These are phyloP conservation scores for Mucor piriformis DNA, from an alignment of 371 early-diverging fungal genomes.

Conservation along the genomic window DNA sequence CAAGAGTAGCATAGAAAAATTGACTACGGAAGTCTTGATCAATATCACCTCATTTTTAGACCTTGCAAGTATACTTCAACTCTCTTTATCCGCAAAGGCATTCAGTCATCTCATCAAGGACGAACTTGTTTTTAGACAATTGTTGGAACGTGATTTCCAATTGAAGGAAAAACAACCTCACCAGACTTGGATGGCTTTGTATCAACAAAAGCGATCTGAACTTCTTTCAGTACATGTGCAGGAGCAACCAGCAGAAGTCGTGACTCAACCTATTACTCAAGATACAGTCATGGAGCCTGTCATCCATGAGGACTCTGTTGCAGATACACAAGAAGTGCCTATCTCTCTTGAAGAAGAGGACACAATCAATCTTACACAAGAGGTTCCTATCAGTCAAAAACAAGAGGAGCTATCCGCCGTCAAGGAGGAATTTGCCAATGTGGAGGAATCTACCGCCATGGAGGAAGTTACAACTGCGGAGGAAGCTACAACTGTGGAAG, in stretches of 20 bases:
- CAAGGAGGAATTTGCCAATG: too few relatives aligned
- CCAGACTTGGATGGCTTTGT: conserved; percentile 30
- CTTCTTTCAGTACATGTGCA: too few relatives aligned
- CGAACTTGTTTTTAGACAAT: conserved; percentile 33
- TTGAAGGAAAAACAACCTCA: conserved; percentile 33
- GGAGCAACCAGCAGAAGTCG: not conserved
- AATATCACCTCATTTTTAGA: conserved; percentile 29
- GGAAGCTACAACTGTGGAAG: not conserved
- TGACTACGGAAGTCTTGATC: conserved; percentile 37
- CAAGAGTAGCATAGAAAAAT: conserved; percentile 12
- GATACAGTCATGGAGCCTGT: not conserved
- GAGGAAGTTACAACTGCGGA: too few relatives aligned
- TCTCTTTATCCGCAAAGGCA: conserved; percentile 30
- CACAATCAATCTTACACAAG: too few relatives aligned
- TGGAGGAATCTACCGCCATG: too few relatives aligned
- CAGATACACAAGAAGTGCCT: too few relatives aligned
- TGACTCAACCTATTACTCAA: not conserved
- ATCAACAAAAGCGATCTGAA: conserved; percentile 14
- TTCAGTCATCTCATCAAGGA: conserved; percentile 26
- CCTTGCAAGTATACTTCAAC: conserved; percentile 22
- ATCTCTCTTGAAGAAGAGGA: too few relatives aligned
- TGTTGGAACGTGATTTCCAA: conserved; percentile 38
- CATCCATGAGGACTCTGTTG: too few relatives aligned
- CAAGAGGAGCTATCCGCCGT: too few relatives aligned
- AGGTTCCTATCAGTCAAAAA: too few relatives aligned